Evolutionary conservation across 2,329 filamentous ascomycete species (phyloP), one percentile per base, ranked within the genome.

Genomic region (Ampelomyces quisqualis): DNA sequence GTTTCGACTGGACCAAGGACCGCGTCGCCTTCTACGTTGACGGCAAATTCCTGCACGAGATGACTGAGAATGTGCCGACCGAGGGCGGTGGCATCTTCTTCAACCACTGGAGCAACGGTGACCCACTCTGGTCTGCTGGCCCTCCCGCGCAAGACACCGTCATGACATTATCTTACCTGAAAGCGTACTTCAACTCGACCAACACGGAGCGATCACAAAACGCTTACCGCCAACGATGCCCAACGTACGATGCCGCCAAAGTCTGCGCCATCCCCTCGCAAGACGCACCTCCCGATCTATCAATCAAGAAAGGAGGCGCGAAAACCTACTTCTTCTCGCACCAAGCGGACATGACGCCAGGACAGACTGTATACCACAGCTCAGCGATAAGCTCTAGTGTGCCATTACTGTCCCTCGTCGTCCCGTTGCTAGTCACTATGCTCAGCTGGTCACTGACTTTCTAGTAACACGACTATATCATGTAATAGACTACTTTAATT

Each of bases 121-220:
- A 90, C 59, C 61, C 73, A 5, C 58, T 72, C 2, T 91, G 87
- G 87, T 86, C 82, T 27, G 81, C 75, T 9, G 87, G 86, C 0
- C 87, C 87, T 2, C 86, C 87, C 0, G 51, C 53, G 0, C 48
- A 72, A 22, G 82, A 90, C 55, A 80, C 86, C 0, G 68, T 76
- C 13, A 73, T 88, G 54, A 79, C 76, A 5, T 74, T 90, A 17
- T 78, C 75, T 24, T 89, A 89, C 57, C 77, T 89, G 42, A 88
- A 87, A 64, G 83, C 82, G 0, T 91, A 90, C 66, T 91, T 90
- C 72, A 90, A 90, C 71, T 83, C 83, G 11, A 82, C 83, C 15
- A 53, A 64, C 20, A 46, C 51, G 0, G 52, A 53, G 7, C 55
- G 57, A 17, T 54, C 56, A 21, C 55, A 59, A 40, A 52, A 63